Percentiles rank a stretch among this genome's conserved stretches.
phyloP scores from a whole-genome alignment of 345 rosid species.

The Clarkia xantiana region DNA sequence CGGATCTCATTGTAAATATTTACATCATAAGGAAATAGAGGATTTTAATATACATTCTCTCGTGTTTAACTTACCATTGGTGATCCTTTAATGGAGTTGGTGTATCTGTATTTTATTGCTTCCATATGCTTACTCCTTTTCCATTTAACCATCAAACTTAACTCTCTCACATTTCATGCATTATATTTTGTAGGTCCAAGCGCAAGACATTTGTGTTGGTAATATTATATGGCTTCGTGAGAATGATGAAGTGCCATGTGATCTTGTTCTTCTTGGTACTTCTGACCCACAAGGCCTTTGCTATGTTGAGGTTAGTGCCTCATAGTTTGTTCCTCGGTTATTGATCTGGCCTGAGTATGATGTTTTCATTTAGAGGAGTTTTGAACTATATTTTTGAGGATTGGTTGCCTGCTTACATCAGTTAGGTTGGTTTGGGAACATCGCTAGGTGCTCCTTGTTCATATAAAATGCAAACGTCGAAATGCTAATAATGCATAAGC shows the following conservation, averaged over 20 bases:
- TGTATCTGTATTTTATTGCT: not conserved
- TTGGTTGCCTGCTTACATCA: too few relatives aligned
- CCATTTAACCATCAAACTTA: not conserved
- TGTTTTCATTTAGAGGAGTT: too few relatives aligned
- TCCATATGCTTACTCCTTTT: not conserved
- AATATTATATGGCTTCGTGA: constrained; percentile 96
- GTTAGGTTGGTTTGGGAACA: too few relatives aligned
- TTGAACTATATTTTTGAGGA: too few relatives aligned
- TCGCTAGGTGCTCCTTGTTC: too few relatives aligned
- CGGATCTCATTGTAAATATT: too few relatives aligned
- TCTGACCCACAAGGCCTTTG: constrained; percentile 91
- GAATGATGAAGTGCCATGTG: constrained; percentile 99
- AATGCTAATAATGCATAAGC: too few relatives aligned
- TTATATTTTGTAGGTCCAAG: constrained; percentile 45
- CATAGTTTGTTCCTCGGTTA: not conserved
- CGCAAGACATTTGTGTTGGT: constrained; percentile 80
- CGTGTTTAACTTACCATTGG: too few relatives aligned
- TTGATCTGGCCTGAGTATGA: not conserved
- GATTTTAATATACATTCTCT: too few relatives aligned
- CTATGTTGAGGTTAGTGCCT: constrained; percentile 59
- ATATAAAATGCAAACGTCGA: too few relatives aligned
- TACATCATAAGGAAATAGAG: too few relatives aligned
- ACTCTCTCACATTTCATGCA: not conserved
- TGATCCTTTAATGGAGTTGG: too few relatives aligned
- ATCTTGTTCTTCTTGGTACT: constrained; percentile 86